Conservation (phyloP, 257 asterid species). For the Nicotiana benthamiana region DNA sequence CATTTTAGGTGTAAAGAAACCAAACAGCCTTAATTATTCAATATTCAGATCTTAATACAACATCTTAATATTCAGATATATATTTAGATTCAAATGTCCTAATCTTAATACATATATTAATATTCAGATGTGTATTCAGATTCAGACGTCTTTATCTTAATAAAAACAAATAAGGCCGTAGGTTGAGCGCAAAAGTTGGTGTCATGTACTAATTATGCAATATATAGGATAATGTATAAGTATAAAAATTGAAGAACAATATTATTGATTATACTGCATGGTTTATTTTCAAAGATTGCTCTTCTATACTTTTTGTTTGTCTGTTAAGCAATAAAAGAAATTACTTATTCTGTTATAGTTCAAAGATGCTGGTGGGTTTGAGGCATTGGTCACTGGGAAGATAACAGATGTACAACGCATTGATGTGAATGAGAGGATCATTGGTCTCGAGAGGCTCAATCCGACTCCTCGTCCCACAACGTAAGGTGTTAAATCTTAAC, state of each 20-base stretch:
- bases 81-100: too few relatives aligned
- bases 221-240: too few relatives aligned
- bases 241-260: background rate
- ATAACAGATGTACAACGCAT: slow-evolving; percentile 48
- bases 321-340: background rate
- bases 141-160: too few relatives aligned
- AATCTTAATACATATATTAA: too few relatives aligned
- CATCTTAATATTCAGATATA: too few relatives aligned
- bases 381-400: slow-evolving; percentile 60
- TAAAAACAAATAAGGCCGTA: too few relatives aligned
- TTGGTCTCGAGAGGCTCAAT: slow-evolving; percentile 72
- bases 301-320: background rate
- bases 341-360: slow-evolving; percentile 28
- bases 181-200: too few relatives aligned
- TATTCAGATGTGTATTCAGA: too few relatives aligned
- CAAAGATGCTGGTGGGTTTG: slow-evolving; percentile 80
- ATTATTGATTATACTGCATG: background rate
- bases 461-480: slow-evolving; percentile 91
- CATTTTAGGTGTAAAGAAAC: too few relatives aligned
- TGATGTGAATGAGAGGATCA: slow-evolving; percentile 74
- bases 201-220: too few relatives aligned
- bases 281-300: background rate
- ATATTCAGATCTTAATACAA: too few relatives aligned
- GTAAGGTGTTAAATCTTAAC: slow-evolving; percentile 45
- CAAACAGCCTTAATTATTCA: too few relatives aligned